These are phyloP conservation scores for Trapa incisa DNA, from an alignment of 345 rosid genomes.

Conservation along the genomic window DNA sequence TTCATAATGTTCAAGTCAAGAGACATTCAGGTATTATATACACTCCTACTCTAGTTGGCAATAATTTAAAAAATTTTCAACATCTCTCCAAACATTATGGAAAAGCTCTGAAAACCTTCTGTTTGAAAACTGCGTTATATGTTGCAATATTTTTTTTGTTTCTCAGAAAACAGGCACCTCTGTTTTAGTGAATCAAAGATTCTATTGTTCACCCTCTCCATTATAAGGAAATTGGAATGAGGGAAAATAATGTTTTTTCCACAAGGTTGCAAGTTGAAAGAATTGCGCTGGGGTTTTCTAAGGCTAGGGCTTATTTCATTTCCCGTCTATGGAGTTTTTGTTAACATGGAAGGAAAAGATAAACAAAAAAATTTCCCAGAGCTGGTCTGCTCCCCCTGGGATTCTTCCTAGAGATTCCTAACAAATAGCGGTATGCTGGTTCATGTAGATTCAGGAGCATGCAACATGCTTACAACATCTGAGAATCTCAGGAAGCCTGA, in stretches of 20 bases:
- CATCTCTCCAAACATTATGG: too few relatives aligned
- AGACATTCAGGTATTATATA: conserved; percentile 31
- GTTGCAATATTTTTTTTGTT: background rate
- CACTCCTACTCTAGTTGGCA: background rate
- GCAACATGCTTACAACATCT: background rate
- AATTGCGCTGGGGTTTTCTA: background rate
- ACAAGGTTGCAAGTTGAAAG: background rate
- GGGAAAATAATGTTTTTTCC: background rate
- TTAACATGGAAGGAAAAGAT: background rate
- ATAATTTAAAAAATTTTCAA: too few relatives aligned
- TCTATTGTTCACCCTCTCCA: too few relatives aligned
- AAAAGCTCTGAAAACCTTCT: too few relatives aligned
- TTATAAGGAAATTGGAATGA: too few relatives aligned
- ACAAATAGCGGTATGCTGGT: background rate
- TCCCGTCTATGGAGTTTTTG: background rate
- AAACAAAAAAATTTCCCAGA: background rate
- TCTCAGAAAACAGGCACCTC: too few relatives aligned
- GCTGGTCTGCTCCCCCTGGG: background rate
- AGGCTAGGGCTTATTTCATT: background rate
- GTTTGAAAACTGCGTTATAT: background rate
- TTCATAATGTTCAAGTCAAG: conserved; percentile 9
- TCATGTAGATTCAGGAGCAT: conserved; percentile 27
- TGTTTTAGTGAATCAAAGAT: too few relatives aligned
- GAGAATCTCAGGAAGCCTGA: conserved; percentile 19
- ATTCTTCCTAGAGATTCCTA: background rate